A percentile compares a stretch with the other conserved stretches of the same genome.
Conservation (phyloP, 805 yeast genomes). For the Scheffersomyces coipomensis region DNA sequence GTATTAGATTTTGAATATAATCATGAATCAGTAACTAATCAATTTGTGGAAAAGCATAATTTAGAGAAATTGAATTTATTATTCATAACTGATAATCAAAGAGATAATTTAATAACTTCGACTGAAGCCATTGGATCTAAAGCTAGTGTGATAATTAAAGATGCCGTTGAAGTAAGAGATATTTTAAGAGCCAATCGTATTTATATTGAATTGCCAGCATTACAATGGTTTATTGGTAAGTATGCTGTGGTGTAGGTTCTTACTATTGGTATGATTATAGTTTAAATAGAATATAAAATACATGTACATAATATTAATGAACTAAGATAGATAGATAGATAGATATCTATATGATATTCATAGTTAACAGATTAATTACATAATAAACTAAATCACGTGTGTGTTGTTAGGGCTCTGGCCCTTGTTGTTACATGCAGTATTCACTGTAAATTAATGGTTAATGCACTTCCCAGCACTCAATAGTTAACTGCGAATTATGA, state of each 20-base stretch:
- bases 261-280: neutral
- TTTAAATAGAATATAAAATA: too few relatives aligned
- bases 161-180: slow-evolving; percentile 81
- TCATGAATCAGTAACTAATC: slow-evolving; percentile 46
- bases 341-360: neutral
- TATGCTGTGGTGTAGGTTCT: slow-evolving; percentile 12
- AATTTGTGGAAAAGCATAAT: slow-evolving; percentile 49
- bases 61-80: slow-evolving; percentile 55
- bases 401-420: slow-evolving; percentile 4
- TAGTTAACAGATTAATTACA: too few relatives aligned
- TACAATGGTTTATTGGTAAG: slow-evolving; percentile 53
- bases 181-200: slow-evolving; percentile 75
- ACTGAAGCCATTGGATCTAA: slow-evolving; percentile 51
- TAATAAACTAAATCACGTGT: slow-evolving; percentile 4
- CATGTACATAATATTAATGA: neutral
- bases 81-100: slow-evolving; percentile 62
- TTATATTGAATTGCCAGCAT: slow-evolving; percentile 69
- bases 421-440: slow-evolving; percentile 4
- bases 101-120: slow-evolving; percentile 60
- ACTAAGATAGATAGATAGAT: neutral
- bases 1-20: slow-evolving; percentile 36
- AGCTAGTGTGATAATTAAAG: slow-evolving; percentile 63
- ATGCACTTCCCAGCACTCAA: too few relatives aligned
- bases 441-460: too few relatives aligned
- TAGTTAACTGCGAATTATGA: too few relatives aligned